A percentile compares a stretch with the other conserved stretches of the same genome.
Evolutionary conservation across 108 stramenopile genomes (phyloP).

Genomic region (Craspedostauros australis): DNA sequence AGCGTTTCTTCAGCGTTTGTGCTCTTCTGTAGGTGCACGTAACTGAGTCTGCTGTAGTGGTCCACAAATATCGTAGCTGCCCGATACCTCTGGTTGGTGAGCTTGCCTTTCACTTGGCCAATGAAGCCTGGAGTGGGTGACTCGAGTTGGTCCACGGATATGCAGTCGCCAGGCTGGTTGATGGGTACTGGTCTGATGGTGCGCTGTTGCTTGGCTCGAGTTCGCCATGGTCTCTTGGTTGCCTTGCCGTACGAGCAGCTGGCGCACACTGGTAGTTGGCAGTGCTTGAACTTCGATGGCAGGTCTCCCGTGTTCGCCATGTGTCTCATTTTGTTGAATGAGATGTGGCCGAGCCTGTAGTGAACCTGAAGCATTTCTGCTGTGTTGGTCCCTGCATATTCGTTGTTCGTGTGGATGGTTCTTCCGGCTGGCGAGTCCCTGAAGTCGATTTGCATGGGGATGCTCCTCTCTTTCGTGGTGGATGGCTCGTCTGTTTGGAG

Average conservation of each 20-base stretch:
- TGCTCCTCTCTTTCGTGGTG: too few species aligned
- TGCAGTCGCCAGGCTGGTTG: conserved; percentile 24
- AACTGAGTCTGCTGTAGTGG: conserved; percentile 15
- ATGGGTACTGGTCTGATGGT: not conserved
- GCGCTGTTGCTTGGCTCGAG: not conserved
- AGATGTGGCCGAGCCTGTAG: conserved; percentile 20
- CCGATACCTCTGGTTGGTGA: conserved; percentile 23
- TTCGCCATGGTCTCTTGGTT: conserved; percentile 19
- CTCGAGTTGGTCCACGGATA: conserved; percentile 43
- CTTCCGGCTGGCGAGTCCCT: not conserved
- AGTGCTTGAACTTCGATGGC: conserved; percentile 11
- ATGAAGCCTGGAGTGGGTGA: conserved; percentile 41
- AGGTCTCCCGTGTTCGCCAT: conserved; percentile 16
- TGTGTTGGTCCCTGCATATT: too few species aligned
- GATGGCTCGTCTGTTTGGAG: too few species aligned
- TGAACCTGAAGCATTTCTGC: conserved; percentile 26
- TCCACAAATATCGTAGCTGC: conserved; percentile 45
- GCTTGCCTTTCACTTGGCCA: conserved; percentile 32
- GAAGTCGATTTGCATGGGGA: too few species aligned
- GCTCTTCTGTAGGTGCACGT: conserved; percentile 26
- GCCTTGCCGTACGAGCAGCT: conserved; percentile 24
- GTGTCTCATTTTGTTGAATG: conserved; percentile 10
- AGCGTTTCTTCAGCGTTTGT: conserved; percentile 29
- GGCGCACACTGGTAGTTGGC: conserved; percentile 17
- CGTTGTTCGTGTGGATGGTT: too few species aligned